These are phyloP conservation scores for Ceratocystis cacaofunesta DNA, from an alignment of 2,329 filamentous ascomycete species.

Conservation along the genomic window DNA sequence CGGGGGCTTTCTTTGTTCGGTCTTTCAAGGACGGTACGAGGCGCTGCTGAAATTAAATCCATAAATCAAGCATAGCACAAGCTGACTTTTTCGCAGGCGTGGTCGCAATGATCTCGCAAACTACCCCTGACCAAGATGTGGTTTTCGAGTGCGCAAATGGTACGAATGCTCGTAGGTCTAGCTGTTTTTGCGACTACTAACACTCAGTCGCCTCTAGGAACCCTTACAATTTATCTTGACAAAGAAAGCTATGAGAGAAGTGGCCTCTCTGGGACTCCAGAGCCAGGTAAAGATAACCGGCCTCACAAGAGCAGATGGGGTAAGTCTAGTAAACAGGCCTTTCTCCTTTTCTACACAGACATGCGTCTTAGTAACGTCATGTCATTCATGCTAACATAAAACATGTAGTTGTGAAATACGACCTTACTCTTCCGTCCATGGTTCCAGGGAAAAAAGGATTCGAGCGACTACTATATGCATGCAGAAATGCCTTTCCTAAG, in stretches of 20 bases:
- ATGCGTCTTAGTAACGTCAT: not conserved
- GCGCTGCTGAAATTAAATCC: not conserved
- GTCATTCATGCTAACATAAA: slow-evolving; percentile 21
- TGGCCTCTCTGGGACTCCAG: slow-evolving; percentile 60
- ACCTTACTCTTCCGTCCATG: slow-evolving; percentile 64
- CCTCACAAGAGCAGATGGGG: slow-evolving; percentile 57
- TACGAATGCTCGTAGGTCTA: slow-evolving; percentile 21
- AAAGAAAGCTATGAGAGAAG: slow-evolving; percentile 70
- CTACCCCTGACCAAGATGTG: slow-evolving; percentile 53
- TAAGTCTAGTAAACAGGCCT: slow-evolving; percentile 27
- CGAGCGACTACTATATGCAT: slow-evolving; percentile 62
- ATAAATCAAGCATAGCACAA: not conserved
- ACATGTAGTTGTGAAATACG: slow-evolving; percentile 53
- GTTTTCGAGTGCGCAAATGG: slow-evolving; percentile 58
- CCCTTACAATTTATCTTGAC: slow-evolving; percentile 61
- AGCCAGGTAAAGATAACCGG: slow-evolving; percentile 42
- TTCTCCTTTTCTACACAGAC: not conserved
- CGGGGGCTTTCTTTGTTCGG: slow-evolving; percentile 62
- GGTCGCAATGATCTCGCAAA: slow-evolving; percentile 71
- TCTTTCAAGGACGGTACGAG: slow-evolving; percentile 63
- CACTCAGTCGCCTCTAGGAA: slow-evolving; percentile 32
- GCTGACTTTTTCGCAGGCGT: slow-evolving; percentile 40
- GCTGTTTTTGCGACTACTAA: not conserved
- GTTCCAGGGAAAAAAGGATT: slow-evolving; percentile 71
- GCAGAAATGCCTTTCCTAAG: slow-evolving; percentile 56